phyloP scores from a whole-genome alignment of 78 protist species.

The Acrasis kona region DNA sequence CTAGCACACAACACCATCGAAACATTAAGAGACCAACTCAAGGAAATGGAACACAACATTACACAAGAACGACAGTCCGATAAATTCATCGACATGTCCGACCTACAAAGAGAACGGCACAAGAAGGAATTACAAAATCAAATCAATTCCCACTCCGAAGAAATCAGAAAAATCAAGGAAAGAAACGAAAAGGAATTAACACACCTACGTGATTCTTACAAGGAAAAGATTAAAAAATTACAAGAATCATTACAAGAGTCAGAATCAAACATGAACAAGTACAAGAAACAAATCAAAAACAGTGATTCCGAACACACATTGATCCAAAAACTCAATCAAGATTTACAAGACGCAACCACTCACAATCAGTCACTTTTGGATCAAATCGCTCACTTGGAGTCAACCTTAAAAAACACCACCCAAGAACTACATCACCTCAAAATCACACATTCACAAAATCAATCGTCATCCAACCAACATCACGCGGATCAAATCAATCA shows the following conservation, averaged over 20 bases:
- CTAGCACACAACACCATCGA: background rate
- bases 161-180: background rate
- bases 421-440: too few species aligned
- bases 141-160: background rate
- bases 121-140: background rate
- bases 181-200: background rate
- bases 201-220: background rate
- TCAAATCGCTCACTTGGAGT: too few species aligned
- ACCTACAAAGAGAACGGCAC: background rate
- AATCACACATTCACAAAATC: too few species aligned
- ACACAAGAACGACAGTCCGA: background rate
- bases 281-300: background rate
- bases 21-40: background rate
- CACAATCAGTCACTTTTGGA: too few species aligned
- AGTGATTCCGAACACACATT: background rate
- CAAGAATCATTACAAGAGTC: background rate
- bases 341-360: too few species aligned
- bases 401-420: too few species aligned
- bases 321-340: too few species aligned
- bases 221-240: background rate
- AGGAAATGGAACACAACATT: background rate
- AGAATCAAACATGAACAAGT: background rate
- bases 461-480: too few species aligned
- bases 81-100: background rate
- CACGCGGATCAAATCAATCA: too few species aligned